These are phyloP conservation scores for Synchytrium microbalum DNA, from an alignment of 371 early-diverging fungal species.

Conservation along the genomic window DNA sequence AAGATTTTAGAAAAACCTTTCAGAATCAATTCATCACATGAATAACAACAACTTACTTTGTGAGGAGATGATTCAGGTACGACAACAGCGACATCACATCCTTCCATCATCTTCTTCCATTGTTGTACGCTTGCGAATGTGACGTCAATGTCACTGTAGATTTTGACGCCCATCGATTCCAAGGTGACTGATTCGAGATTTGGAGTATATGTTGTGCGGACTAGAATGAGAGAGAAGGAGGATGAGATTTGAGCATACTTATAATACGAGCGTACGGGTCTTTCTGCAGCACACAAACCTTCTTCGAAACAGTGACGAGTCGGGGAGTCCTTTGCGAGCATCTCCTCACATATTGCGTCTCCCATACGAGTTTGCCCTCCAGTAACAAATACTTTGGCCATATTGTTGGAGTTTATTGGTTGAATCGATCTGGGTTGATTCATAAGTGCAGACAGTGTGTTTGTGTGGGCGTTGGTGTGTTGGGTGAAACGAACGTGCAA, in stretches of 20 bases:
- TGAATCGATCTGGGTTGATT: too few relatives aligned
- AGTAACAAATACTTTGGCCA: not conserved
- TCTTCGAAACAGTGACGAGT: not conserved
- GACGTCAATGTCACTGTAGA: not conserved
- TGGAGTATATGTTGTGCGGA: not conserved
- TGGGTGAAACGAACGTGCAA: too few relatives aligned
- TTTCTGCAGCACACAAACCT: not conserved
- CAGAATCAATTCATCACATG: too few relatives aligned
- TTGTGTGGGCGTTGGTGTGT: too few relatives aligned
- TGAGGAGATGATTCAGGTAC: not conserved
- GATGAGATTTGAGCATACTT: not conserved
- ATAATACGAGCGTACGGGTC: not conserved
- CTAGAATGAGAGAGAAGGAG: not conserved
- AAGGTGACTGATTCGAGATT: not conserved
- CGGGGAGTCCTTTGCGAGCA: not conserved
- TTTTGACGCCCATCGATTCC: not conserved
- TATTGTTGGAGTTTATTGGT: too few relatives aligned
- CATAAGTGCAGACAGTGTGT: too few relatives aligned
- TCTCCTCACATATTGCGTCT: not conserved
- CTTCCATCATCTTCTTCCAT: not conserved
- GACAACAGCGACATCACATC: not conserved
- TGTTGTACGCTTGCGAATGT: not conserved
- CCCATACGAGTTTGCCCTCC: not conserved
- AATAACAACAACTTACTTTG: too few relatives aligned
- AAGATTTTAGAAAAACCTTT: too few relatives aligned